Evolutionary conservation across 306 rosid genomes (phyloP).

Genomic region (Dryas alaskensis): DNA sequence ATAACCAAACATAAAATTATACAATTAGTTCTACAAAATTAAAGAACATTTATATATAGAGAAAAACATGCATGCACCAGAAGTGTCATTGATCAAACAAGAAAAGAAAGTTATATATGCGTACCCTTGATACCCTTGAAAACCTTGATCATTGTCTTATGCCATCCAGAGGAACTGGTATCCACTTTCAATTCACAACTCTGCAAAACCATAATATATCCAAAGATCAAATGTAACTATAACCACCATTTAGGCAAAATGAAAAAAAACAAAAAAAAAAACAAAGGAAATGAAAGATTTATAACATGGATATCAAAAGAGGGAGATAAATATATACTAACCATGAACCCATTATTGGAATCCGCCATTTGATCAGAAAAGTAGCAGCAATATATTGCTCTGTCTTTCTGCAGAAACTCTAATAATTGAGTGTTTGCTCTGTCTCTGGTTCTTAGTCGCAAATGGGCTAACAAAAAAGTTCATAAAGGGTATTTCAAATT

Average conservation of each 20-base stretch:
- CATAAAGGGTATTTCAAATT: background rate
- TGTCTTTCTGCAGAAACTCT: too few relatives aligned
- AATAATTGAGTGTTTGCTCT: too few relatives aligned
- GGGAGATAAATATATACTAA: background rate
- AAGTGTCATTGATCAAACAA: too few relatives aligned
- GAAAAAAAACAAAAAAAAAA: too few relatives aligned
- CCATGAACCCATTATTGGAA: background rate
- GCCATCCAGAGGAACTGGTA: slow-evolving; percentile 17
- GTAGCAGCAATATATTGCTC: too few relatives aligned
- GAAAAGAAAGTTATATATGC: too few relatives aligned
- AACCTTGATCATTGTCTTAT: slow-evolving; percentile 14
- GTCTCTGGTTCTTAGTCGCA: background rate
- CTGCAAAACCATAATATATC: background rate
- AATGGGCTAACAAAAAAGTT: background rate
- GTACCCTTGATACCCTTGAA: background rate
- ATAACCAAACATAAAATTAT: background rate
- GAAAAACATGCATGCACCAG: background rate
- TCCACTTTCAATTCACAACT: slow-evolving; percentile 11
- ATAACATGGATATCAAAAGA: too few relatives aligned
- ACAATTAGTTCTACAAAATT: background rate
- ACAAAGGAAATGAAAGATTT: too few relatives aligned
- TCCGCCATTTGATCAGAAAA: background rate
- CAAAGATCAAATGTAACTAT: background rate
- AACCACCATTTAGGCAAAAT: background rate
- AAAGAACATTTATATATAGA: background rate